Conservation (phyloP, 2,329 filamentous ascomycete species). For the Phialemonium atrogriseum region DNA sequence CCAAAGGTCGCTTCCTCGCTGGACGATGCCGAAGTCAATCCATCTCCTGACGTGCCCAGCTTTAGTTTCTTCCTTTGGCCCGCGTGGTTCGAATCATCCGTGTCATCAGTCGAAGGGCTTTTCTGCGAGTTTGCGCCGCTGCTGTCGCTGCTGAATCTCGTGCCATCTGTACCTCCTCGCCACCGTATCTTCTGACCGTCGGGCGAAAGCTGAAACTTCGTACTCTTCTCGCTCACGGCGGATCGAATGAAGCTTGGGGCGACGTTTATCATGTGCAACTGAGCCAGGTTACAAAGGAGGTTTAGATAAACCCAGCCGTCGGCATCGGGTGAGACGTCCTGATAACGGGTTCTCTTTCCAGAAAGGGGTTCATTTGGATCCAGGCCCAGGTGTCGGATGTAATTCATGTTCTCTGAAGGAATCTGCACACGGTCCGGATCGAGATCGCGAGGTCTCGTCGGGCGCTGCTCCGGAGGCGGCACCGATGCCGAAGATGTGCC, state of each 20-base stretch:
- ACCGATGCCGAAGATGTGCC: slow-evolving; percentile 33
- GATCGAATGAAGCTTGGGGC: slow-evolving; percentile 69
- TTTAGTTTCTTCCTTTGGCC: slow-evolving; percentile 38
- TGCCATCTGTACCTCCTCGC: slow-evolving; percentile 61
- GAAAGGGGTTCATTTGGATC: slow-evolving; percentile 47
- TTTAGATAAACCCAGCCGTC: slow-evolving; percentile 82
- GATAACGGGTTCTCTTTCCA: slow-evolving; percentile 25
- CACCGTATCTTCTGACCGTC: slow-evolving; percentile 76
- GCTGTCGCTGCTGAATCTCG: slow-evolving; percentile 57
- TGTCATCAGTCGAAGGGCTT: slow-evolving; percentile 42
- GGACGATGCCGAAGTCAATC: slow-evolving; percentile 23
- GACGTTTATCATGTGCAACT: slow-evolving; percentile 78
- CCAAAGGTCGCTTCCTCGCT: slow-evolving; percentile 32
- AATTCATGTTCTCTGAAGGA: slow-evolving; percentile 70
- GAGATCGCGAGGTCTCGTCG: slow-evolving; percentile 67
- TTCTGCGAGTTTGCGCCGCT: slow-evolving; percentile 39
- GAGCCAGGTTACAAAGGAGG: slow-evolving; percentile 70
- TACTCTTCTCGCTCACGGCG: slow-evolving; percentile 61
- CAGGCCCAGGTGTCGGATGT: slow-evolving; percentile 67
- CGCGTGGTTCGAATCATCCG: slow-evolving; percentile 32
- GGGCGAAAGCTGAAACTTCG: slow-evolving; percentile 66
- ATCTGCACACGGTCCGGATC: slow-evolving; percentile 71
- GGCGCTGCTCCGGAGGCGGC: slow-evolving; percentile 58
- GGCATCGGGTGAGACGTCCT: slow-evolving; percentile 49
- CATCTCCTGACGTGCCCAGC: slow-evolving; percentile 25